Evolutionary conservation across 345 rosid species (phyloP).

Genomic region (Eucalyptus curtisii): DNA sequence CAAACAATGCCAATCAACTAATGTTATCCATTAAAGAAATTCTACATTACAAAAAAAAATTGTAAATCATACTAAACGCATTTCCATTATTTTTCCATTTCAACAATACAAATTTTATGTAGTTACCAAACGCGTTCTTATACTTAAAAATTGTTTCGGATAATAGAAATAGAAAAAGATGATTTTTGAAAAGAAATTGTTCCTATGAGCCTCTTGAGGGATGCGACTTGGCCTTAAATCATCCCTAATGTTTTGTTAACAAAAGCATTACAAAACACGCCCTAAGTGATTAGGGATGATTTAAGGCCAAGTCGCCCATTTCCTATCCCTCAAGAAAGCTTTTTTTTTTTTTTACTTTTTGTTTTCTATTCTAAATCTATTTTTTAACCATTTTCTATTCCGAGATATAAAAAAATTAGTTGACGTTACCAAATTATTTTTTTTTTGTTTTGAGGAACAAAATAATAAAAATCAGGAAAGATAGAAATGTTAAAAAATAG

Average conservation of each 20-base stretch:
- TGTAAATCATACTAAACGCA: accelerated
- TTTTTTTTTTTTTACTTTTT: accelerated
- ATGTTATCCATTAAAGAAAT: background rate
- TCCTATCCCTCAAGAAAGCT: no score
- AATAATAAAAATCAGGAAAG: accelerated
- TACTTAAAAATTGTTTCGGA: accelerated
- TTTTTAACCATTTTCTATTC: accelerated
- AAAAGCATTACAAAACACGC: no score
- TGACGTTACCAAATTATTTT: accelerated
- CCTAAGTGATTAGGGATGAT: no score
- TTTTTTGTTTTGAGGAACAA: accelerated
- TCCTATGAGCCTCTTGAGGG: background rate
- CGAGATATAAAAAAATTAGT: accelerated
- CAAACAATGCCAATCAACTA: background rate
- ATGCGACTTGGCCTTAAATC: background rate
- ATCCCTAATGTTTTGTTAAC: background rate
- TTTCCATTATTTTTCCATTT: accelerated
- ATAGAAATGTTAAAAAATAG: accelerated
- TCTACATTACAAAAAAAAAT: no score
- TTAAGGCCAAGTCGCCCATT: no score
- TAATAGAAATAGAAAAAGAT: no score
- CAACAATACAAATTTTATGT: accelerated
- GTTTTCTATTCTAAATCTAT: accelerated
- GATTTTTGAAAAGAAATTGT: background rate
- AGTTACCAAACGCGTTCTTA: accelerated